Conservation (phyloP, 1,284 basidiomycete genomes). For the Erythrobasidium hasegawianum region DNA sequence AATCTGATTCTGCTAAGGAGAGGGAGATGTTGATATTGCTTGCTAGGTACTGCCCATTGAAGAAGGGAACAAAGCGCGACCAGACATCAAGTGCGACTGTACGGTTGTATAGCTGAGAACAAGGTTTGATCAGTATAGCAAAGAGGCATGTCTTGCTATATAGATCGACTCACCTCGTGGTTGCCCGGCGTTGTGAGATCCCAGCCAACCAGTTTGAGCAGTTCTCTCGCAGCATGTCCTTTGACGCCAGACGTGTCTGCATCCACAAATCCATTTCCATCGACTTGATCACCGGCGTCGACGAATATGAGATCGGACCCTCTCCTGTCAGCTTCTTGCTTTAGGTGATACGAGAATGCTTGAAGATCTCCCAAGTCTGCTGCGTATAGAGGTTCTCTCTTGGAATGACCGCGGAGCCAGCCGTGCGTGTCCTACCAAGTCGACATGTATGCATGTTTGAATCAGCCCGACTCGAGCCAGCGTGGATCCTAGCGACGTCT, state of each 20-base stretch:
- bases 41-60: constrained; percentile 37
- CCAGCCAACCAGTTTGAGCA: constrained; percentile 41
- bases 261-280: constrained; percentile 46
- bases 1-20: not conserved
- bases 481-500: constrained; percentile 37
- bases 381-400: constrained; percentile 40
- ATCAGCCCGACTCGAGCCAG: not conserved
- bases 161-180: constrained; percentile 47
- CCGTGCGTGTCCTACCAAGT: constrained; percentile 40
- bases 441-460: too few relatives aligned
- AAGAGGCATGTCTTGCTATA: constrained; percentile 8
- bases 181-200: constrained; percentile 45
- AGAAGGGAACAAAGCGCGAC: constrained; percentile 37
- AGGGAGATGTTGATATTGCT: constrained; percentile 41
- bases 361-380: constrained; percentile 45
- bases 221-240: constrained; percentile 38
- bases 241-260: constrained; percentile 31
- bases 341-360: constrained; percentile 41
- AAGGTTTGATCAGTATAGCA: not conserved
- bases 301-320: constrained; percentile 45
- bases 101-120: constrained; percentile 39
- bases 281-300: constrained; percentile 44
- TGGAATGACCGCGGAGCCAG: constrained; percentile 44
- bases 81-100: constrained; percentile 41
- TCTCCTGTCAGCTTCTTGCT: constrained; percentile 32